These are phyloP conservation scores for Kingdonia uniflora DNA, from an alignment of 164 flowering plant species.

Conservation along the genomic window DNA sequence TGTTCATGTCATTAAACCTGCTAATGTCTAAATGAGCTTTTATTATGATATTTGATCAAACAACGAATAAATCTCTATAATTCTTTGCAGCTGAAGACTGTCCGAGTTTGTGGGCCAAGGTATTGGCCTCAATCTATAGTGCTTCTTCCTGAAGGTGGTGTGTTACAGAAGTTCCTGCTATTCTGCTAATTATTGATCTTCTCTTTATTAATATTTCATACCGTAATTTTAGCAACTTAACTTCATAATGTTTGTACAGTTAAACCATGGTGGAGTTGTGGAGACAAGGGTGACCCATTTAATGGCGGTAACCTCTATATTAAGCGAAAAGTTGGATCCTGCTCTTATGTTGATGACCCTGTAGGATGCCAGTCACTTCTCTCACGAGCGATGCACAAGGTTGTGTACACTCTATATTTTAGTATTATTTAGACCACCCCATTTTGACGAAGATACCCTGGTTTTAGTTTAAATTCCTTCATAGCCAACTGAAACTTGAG, in stretches of 20 bases:
- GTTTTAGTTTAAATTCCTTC: too few species aligned
- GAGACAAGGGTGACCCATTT: constrained; percentile 67
- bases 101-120: constrained; percentile 90
- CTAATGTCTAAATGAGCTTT: too few species aligned
- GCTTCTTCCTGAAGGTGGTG: constrained; percentile 66
- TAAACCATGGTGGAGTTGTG: constrained; percentile 73
- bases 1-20: too few species aligned
- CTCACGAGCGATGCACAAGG: constrained; percentile 97
- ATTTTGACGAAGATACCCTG: too few species aligned
- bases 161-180: not conserved
- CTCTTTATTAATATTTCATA: too few species aligned
- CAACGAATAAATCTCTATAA: too few species aligned
- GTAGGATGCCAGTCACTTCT: constrained; percentile 86
- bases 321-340: constrained; percentile 90
- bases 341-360: constrained; percentile 95
- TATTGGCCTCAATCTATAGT: constrained; percentile 90
- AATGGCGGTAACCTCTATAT: constrained; percentile 76
- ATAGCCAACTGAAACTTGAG: too few species aligned
- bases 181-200: too few species aligned
- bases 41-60: too few species aligned
- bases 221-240: too few species aligned
- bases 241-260: constrained; percentile 37
- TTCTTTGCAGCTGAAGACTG: constrained; percentile 56
- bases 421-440: too few species aligned
- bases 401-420: constrained; percentile 12